Conservation (phyloP, 2,329 filamentous ascomycete genomes). For the Emergomyces pasteurianus region DNA sequence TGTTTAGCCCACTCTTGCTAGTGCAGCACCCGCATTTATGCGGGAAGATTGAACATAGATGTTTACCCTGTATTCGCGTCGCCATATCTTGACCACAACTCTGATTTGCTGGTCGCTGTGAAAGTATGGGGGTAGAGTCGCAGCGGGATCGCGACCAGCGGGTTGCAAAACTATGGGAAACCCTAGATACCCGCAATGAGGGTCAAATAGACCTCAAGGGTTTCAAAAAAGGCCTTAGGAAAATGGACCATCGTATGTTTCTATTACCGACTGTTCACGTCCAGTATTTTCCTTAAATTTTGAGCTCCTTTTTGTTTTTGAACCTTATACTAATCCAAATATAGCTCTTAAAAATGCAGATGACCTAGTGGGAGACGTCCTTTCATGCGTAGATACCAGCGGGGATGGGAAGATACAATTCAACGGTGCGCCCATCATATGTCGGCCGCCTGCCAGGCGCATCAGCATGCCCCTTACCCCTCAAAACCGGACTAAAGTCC, state of each 20-base stretch:
- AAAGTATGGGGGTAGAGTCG: conserved; percentile 60
- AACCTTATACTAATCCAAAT: conserved; percentile 5
- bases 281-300: conserved; percentile 12
- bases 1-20: conserved; percentile 8
- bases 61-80: conserved; percentile 9
- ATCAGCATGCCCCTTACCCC: not conserved
- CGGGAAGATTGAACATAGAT: conserved; percentile 6
- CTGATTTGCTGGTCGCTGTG: not conserved
- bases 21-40: conserved; percentile 7
- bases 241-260: conserved; percentile 73
- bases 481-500: not conserved
- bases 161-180: conserved; percentile 72
- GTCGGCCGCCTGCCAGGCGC: conserved; percentile 7
- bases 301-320: not conserved
- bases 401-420: conserved; percentile 85
- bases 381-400: conserved; percentile 73
- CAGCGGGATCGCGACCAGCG: conserved; percentile 68
- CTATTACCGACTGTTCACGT: conserved; percentile 8
- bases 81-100: not conserved
- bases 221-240: conserved; percentile 70
- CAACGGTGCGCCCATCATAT: conserved; percentile 50
- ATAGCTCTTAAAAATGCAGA: conserved; percentile 82
- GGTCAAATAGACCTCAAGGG: conserved; percentile 76
- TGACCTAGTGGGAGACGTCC: conserved; percentile 65
- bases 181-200: conserved; percentile 62